Base-by-base conservation (phyloP, 805 yeast species). In the Brettanomyces sp. region DNA sequence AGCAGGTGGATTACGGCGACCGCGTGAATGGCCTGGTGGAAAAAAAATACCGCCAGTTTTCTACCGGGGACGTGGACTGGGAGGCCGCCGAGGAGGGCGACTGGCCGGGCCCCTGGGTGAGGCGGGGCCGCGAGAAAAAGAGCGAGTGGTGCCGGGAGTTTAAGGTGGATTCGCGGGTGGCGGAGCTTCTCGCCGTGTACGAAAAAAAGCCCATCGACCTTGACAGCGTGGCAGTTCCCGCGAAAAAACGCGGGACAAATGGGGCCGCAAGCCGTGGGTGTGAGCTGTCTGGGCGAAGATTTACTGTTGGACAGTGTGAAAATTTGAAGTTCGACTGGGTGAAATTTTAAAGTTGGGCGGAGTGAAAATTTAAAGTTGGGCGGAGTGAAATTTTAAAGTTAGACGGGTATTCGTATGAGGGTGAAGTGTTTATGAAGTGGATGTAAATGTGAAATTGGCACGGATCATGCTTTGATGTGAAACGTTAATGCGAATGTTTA, bases 81-180 rank as follows among this genome's bases (percentile, higher is more conserved):
- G 76, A 75, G 13, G 57, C 60, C 18, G 78, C 69, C 38, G 96
- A 89, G 61, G 96, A 90, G 59, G 56, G 62, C 5, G 91, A 86
- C 52, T 91, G 97, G 97, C 96, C 96, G 12, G 63, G 68, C 45
- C 73, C 74, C 47, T 91, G 97, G 96, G 84, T 86, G 33, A 73
- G 79, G 52, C 74, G 72, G 48, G 95, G 96, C n/a, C 60, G 64
- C 41, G 84, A 78, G 44, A 82, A 79, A 52, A 67, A 76, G 37
- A 83, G 95, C 52, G 97, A 91, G 60, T 91, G 99, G 99, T 79
- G 82, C 46, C 79, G 80, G 57, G 90, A 83, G 25, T 67, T 90
- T 41, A 68, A 59, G 6, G 77, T 77, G 28, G 98, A 91, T 58
- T 78, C 76, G 7, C 69, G 95, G 49, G 77, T 91, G 14, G 62